phyloP scores from a whole-genome alignment of 164 flowering plant species.

The Kingdonia uniflora region DNA sequence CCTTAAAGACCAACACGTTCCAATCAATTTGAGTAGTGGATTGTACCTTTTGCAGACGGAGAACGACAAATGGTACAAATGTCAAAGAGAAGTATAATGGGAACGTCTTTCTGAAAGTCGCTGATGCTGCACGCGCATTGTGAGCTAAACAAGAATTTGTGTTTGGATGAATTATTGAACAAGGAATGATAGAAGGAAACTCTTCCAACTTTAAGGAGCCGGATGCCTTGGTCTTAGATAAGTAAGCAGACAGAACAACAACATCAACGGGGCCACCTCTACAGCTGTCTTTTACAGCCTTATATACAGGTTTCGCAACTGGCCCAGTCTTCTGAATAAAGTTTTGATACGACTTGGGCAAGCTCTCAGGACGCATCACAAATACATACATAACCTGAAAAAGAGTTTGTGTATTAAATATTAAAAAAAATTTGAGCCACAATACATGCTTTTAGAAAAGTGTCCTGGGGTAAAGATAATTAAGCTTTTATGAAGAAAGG shows the following conservation, averaged over 20 bases:
- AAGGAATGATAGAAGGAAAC: slow-evolving; percentile 76
- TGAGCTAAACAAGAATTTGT: slow-evolving; percentile 72
- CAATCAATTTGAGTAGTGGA: background rate
- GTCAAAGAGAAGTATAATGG: slow-evolving; percentile 97
- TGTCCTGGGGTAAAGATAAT: too few species aligned
- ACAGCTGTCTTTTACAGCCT: slow-evolving; percentile 86
- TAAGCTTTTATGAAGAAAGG: too few species aligned
- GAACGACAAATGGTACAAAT: slow-evolving; percentile 90
- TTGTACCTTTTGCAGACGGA: slow-evolving; percentile 78
- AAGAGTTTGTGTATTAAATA: background rate
- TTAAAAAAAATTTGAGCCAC: too few species aligned
- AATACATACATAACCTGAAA: slow-evolving; percentile 93
- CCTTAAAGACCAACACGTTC: background rate
- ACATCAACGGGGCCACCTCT: slow-evolving; percentile 71
- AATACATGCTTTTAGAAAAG: too few species aligned
- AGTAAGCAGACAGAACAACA: slow-evolving; percentile 55
- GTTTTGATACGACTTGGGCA: slow-evolving; percentile 90
- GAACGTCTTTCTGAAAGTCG: slow-evolving; percentile 92
- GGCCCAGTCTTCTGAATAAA: slow-evolving; percentile 97
- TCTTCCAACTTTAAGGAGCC: slow-evolving; percentile 46
- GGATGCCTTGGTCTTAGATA: slow-evolving; percentile 35
- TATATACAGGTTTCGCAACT: slow-evolving; percentile 83
- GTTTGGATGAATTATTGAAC: slow-evolving; percentile 85
- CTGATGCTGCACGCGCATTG: slow-evolving; percentile 63
- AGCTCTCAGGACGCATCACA: slow-evolving; percentile 96